These are phyloP conservation scores for Narthecium ossifragum DNA, from an alignment of 106 monocot species.

Conservation along the genomic window DNA sequence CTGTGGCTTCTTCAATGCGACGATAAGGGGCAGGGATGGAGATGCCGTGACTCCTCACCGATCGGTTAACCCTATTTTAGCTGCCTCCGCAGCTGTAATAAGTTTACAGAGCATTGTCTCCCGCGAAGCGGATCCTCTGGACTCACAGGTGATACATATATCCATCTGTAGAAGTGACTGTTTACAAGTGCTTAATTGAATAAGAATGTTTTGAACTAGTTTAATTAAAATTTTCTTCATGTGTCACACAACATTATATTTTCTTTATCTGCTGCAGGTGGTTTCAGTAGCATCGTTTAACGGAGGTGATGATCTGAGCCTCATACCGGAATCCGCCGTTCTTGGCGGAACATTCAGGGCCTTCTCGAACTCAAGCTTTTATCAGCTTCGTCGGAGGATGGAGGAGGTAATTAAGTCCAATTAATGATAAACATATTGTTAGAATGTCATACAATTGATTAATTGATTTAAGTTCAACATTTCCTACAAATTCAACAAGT, in stretches of 20 bases:
- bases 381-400: constrained; percentile 52
- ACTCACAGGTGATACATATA: constrained; percentile 75
- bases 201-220: too few species aligned
- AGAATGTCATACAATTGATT: not conserved
- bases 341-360: constrained; percentile 81
- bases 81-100: constrained; percentile 54
- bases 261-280: constrained; percentile 32
- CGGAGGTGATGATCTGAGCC: constrained; percentile 29
- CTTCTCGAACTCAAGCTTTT: constrained; percentile 60
- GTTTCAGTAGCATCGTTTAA: constrained; percentile 63
- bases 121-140: constrained; percentile 76
- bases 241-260: too few species aligned
- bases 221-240: too few species aligned
- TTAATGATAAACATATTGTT: too few species aligned
- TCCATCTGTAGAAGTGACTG: too few species aligned
- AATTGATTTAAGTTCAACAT: not conserved
- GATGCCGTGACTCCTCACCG: constrained; percentile 15
- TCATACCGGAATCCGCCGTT: constrained; percentile 31
- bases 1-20: constrained; percentile 77
- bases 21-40: constrained; percentile 23
- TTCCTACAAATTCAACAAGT: not conserved
- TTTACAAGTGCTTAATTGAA: too few species aligned
- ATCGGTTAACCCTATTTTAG: constrained; percentile 50
- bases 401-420: constrained; percentile 61
- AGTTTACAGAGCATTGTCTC: constrained; percentile 75